These are phyloP conservation scores for Mucor mucedo DNA, from an alignment of 371 early-diverging fungal species.

Conservation along the genomic window DNA sequence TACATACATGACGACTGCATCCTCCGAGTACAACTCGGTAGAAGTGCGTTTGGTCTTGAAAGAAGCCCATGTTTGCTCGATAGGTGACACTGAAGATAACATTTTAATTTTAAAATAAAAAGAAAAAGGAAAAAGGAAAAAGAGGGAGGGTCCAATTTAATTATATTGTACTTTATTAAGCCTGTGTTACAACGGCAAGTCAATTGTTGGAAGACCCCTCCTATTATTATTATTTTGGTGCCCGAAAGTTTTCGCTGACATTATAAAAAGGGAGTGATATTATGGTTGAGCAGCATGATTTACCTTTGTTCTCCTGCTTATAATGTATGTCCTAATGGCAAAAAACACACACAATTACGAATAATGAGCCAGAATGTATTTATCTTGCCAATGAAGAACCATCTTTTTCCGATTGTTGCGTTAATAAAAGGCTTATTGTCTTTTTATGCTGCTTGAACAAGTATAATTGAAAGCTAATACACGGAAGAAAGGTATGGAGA, in stretches of 20 bases:
- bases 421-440: too few relatives aligned
- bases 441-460: too few relatives aligned
- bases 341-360: not conserved
- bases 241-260: too few relatives aligned
- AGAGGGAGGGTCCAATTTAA: not conserved
- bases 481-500: too few relatives aligned
- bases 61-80: conserved; percentile 31
- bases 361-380: too few relatives aligned
- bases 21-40: conserved; percentile 36
- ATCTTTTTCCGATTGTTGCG: too few relatives aligned
- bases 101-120: not conserved
- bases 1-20: conserved; percentile 47
- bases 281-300: not conserved
- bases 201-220: not conserved
- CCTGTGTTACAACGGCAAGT: not conserved
- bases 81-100: conserved; percentile 4
- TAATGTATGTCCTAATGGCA: not conserved
- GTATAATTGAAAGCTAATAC: too few relatives aligned
- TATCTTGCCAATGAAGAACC: too few relatives aligned
- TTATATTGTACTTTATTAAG: conserved; percentile 6
- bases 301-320: not conserved
- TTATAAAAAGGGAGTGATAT: not conserved
- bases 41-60: conserved; percentile 47
- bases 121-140: conserved; percentile 10
- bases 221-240: too few relatives aligned